A percentile compares a stretch with the other conserved stretches of the same genome.
These are phyloP conservation scores for Plasmodium knowlesi DNA, from an alignment of 169 alveolate genomes.

Conservation along the genomic window DNA sequence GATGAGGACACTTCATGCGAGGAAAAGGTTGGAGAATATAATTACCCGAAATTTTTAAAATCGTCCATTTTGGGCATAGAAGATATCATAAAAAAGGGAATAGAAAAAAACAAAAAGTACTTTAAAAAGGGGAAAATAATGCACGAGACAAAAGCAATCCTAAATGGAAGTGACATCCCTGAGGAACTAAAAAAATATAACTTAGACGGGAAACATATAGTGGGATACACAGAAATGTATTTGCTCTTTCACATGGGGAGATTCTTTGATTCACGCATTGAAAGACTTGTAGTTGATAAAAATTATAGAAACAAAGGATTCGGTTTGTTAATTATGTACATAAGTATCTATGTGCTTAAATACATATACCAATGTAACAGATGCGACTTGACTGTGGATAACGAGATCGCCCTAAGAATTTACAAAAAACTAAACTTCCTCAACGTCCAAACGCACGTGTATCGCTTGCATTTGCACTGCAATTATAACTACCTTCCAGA, in stretches of 20 bases:
- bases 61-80: conserved; percentile 58
- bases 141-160: conserved; percentile 1
- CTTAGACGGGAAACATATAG: conserved; percentile 37
- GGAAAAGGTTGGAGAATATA: neutral
- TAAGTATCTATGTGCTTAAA: conserved; percentile 76
- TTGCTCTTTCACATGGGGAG: conserved; percentile 85
- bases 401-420: conserved; percentile 80
- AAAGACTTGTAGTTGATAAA: conserved; percentile 81
- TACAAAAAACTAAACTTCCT: conserved; percentile 80
- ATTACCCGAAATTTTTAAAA: conserved; percentile 25
- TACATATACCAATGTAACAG: conserved; percentile 79
- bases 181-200: conserved; percentile 25
- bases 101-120: conserved; percentile 21
- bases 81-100: conserved; percentile 52
- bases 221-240: conserved; percentile 83
- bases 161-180: conserved; percentile 12
- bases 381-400: conserved; percentile 79
- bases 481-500: conserved; percentile 41
- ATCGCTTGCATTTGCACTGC: conserved; percentile 72
- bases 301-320: conserved; percentile 78
- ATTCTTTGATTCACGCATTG: conserved; percentile 82
- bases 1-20: conserved; percentile 17
- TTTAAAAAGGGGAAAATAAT: conserved; percentile 2
- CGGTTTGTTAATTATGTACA: conserved; percentile 75
- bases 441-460: conserved; percentile 73